These are phyloP conservation scores for Hibiscus mutabilis DNA, from an alignment of 345 rosid genomes.

Conservation along the genomic window DNA sequence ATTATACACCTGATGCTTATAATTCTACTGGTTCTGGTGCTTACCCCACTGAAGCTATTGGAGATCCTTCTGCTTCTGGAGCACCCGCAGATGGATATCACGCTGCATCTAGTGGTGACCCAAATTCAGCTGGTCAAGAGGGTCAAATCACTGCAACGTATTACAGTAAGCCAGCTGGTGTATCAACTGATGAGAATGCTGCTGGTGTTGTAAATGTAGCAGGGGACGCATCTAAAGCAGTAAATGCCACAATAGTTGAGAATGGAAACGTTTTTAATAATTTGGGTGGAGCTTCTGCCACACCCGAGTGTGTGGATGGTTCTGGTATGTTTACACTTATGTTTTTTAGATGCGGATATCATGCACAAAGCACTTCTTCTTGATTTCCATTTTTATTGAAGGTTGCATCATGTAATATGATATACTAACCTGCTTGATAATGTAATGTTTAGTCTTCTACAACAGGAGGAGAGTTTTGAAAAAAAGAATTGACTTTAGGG, in stretches of 20 bases:
- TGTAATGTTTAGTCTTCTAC: background rate
- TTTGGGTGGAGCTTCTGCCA: slow-evolving; percentile 31
- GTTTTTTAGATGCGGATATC: background rate
- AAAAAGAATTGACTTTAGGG: background rate
- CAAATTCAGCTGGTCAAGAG: slow-evolving; percentile 21
- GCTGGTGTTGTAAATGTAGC: slow-evolving; percentile 10
- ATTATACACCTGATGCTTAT: slow-evolving; percentile 29
- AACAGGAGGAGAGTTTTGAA: background rate
- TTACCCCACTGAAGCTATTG: slow-evolving; percentile 29
- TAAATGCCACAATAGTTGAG: slow-evolving; percentile 30
- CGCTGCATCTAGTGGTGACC: slow-evolving; percentile 10
- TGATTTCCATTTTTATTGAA: background rate
- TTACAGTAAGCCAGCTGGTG: slow-evolving; percentile 19
- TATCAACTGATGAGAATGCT: slow-evolving; percentile 16
- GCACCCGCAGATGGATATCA: slow-evolving; percentile 20
- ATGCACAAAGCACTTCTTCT: background rate
- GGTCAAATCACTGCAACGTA: slow-evolving; percentile 10
- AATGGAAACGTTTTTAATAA: slow-evolving; percentile 47
- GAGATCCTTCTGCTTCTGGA: slow-evolving; percentile 26
- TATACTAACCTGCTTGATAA: background rate
- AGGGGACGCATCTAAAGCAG: slow-evolving; percentile 22
- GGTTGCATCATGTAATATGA: background rate
- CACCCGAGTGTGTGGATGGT: slow-evolving; percentile 40
- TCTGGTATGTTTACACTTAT: slow-evolving; percentile 42
- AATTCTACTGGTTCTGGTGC: slow-evolving; percentile 17